Evolutionary conservation across 495 filamentous ascomycete genomes (phyloP).

Genomic region (Hypoxylon fuscum): DNA sequence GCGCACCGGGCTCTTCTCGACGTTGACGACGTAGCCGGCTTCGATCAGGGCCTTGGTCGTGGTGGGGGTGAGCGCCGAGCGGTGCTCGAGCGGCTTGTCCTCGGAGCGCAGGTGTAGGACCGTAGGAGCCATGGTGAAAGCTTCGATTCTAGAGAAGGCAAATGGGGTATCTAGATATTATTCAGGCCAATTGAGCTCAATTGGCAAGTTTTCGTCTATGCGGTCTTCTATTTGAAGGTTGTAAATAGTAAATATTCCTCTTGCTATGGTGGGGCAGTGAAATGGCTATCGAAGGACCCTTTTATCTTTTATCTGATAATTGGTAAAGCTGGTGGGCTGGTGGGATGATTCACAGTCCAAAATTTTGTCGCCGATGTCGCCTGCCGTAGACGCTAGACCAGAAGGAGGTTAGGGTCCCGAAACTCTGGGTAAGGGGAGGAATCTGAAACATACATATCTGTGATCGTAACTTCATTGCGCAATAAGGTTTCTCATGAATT

Average conservation of each 20-base stretch:
- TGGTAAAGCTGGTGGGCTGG: conserved; percentile 15
- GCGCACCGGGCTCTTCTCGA: conserved; percentile 80
- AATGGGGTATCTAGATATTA: background rate
- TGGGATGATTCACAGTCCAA: conserved; percentile 36
- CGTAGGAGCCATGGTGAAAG: conserved; percentile 42
- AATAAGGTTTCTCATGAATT: too few species aligned
- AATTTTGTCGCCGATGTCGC: conserved; percentile 36
- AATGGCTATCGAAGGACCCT: background rate
- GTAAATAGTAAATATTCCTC: conserved; percentile 2
- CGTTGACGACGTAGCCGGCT: conserved; percentile 83
- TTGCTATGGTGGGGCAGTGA: conserved; percentile 23
- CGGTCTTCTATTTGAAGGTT: background rate
- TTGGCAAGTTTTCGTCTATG: background rate
- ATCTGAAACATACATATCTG: background rate
- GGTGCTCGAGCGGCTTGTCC: conserved; percentile 67
- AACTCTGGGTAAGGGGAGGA: conserved; percentile 10
- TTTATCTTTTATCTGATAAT: conserved; percentile 7
- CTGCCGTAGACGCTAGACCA: conserved; percentile 8
- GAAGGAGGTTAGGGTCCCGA: conserved; percentile 22
- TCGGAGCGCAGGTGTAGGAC: conserved; percentile 57
- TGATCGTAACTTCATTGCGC: too few species aligned
- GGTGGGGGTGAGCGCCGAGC: conserved; percentile 63
- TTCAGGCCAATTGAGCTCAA: conserved; percentile 15
- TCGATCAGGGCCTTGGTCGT: conserved; percentile 81
- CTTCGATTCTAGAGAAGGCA: background rate